Conservation (phyloP, 1,284 basidiomycete species). For the Earliella scabrosa region DNA sequence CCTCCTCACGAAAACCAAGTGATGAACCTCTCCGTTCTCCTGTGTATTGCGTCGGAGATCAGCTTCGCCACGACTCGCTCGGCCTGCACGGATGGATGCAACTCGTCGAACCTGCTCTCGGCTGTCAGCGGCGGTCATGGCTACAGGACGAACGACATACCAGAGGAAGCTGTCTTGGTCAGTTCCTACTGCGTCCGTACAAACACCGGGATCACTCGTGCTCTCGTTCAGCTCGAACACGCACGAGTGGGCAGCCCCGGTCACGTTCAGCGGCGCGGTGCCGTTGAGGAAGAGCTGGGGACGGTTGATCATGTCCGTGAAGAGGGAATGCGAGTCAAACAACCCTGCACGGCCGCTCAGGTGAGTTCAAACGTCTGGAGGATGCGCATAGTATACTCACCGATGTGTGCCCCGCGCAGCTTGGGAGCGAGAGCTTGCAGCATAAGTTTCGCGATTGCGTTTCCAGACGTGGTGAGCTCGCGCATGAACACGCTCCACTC, state of each 20-base stretch:
- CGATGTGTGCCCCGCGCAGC: constrained; percentile 38
- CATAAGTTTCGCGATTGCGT: constrained; percentile 36
- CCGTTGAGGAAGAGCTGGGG: constrained; percentile 58
- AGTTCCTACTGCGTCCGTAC: constrained; percentile 46
- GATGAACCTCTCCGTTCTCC: constrained; percentile 46
- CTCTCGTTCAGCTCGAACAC: constrained; percentile 3
- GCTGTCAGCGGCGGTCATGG: not conserved
- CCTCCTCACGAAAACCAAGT: constrained; percentile 49
- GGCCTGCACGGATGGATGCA: constrained; percentile 61
- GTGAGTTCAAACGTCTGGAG: not conserved
- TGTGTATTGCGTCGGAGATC: constrained; percentile 47
- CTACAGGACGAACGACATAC: constrained; percentile 37
- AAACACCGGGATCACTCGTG: constrained; percentile 32
- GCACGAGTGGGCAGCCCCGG: constrained; percentile 34
- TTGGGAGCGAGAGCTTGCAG: constrained; percentile 34
- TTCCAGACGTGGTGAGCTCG: constrained; percentile 37
- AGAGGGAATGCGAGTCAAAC: constrained; percentile 56
- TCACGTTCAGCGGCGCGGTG: constrained; percentile 58
- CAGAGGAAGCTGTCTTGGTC: constrained; percentile 58
- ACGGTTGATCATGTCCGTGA: constrained; percentile 52
- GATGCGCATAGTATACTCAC: constrained; percentile 22
- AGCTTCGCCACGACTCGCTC: constrained; percentile 56
- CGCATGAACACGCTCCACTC: constrained; percentile 35
- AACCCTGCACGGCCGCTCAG: constrained; percentile 35
- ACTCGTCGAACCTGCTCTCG: constrained; percentile 54